Evolutionary conservation across 768 basidiomycete species (phyloP), one percentile per base, ranked within the genome.

Genomic region (Gyrodon lividus): DNA sequence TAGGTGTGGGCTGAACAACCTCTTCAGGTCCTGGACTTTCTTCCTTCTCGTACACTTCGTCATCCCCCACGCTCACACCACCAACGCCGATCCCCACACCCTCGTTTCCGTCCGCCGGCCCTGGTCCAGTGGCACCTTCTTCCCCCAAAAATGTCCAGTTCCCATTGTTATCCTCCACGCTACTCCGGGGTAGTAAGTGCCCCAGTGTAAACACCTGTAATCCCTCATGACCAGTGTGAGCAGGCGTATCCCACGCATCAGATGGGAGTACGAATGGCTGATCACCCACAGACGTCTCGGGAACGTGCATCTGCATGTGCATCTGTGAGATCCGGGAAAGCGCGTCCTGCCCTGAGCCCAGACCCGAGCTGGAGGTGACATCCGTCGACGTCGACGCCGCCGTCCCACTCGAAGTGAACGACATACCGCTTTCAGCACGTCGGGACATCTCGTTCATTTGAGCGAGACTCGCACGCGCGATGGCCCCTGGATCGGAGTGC

Each of bases 141-240:
- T 69, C 64, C 2, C 57, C 68, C 45, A 83, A 79, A 63, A 80
- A 84, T 22, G 71, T 75, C 86, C 86, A 88, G 50, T 79, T 81
- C 16, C 80, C 85, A 38, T 78, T 79, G 34, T 61, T 68, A 60
- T 82, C 81, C 19, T 76, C 78, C 46, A 72, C 64, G 38, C 69
- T 69, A 52, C 75, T 74, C 51, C 80, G 71, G 13, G 88, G 88
- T 57, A 89, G 72, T 20, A 90, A 70, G 64, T 89, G 88, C 0
- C 89, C 88, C 4, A 91, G 79, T 1, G 89, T 91, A 63, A 88
- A 88, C 47, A 90, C 87, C 65, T 89, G 86, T 47, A 91, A 66
- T 4, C 86, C 88, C 59, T 86, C 80, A 52, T 88, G 85, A 38
- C 52, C 57, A 17, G 54, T 59, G 28, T 70, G 66, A 41, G 55